Evolutionary conservation across 2,329 filamentous ascomycete genomes (phyloP).

Genomic region (Verticillium zaregamsianum): DNA sequence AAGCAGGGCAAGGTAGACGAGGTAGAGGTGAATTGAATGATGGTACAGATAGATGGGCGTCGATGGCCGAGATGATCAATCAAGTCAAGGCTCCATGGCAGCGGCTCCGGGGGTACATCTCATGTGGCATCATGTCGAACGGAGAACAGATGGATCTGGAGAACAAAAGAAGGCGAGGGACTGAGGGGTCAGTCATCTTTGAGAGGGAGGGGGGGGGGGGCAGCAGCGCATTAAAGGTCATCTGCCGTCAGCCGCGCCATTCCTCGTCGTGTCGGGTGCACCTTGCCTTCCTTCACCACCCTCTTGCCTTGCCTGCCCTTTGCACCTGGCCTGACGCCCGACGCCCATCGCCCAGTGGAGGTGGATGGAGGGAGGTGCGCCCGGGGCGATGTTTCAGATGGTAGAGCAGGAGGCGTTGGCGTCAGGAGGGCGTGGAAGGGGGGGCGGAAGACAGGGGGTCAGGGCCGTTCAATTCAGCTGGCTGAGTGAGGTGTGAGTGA

Average conservation of each 20-base stretch:
- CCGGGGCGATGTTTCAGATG: not conserved
- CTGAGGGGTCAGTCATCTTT: not conserved
- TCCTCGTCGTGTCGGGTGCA: not conserved
- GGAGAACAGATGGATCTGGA: not conserved
- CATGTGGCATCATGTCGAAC: not conserved
- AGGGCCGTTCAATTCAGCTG: not conserved
- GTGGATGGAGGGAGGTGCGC: not conserved
- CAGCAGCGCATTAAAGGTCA: not conserved
- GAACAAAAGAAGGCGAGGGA: not conserved
- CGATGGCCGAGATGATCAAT: not conserved
- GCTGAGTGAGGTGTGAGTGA: not conserved
- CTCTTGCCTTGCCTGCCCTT: not conserved
- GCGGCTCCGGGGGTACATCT: not conserved
- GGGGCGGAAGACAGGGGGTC: not conserved
- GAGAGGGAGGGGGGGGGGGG: not conserved
- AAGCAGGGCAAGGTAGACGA: not conserved
- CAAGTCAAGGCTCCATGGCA: not conserved
- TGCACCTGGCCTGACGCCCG: not conserved
- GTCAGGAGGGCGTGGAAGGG: not conserved
- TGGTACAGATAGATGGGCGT: not conserved
- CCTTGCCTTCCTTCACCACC: not conserved
- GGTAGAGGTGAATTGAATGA: not conserved
- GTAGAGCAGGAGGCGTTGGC: not conserved
- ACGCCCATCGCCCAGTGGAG: not conserved
- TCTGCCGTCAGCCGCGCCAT: not conserved